Percentiles rank a stretch among this genome's conserved stretches.
phyloP scores from a whole-genome alignment of 169 alveolate species.

The Plasmodium cynomolgi region DNA sequence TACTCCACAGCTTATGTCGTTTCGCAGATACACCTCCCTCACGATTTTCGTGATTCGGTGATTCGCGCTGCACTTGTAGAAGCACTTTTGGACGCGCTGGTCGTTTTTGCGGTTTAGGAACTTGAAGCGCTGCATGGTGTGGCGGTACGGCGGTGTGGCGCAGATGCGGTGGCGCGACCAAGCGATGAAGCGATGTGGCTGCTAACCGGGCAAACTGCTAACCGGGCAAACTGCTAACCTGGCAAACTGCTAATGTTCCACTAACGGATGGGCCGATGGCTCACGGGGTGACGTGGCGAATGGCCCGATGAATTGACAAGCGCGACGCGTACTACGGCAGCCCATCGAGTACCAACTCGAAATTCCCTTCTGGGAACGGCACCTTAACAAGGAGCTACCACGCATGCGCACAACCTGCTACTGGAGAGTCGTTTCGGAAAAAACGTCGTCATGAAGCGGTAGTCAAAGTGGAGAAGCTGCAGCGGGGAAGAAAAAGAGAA shows the following conservation, averaged over 20 bases:
- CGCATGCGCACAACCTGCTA: neutral
- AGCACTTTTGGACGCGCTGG: conserved; percentile 57
- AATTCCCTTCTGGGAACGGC: neutral
- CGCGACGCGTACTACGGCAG: neutral
- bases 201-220: neutral
- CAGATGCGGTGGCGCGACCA: neutral
- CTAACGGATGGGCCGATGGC: neutral
- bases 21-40: conserved; percentile 67
- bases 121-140: conserved; percentile 26
- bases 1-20: conserved; percentile 69
- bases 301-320: neutral
- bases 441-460: neutral
- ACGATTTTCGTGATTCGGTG: conserved; percentile 41
- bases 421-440: neutral
- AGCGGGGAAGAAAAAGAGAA: neutral
- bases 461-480: neutral
- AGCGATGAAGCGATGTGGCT: neutral
- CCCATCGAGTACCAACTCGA: neutral
- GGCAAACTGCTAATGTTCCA: neutral
- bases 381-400: neutral
- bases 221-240: neutral
- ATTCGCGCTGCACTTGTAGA: conserved; percentile 35
- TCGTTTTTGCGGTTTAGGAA: conserved; percentile 37
- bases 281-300: neutral
- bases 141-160: neutral